Evolutionary conservation across 108 stramenopile genomes (phyloP).

Genomic region (Nitzschia palea): DNA sequence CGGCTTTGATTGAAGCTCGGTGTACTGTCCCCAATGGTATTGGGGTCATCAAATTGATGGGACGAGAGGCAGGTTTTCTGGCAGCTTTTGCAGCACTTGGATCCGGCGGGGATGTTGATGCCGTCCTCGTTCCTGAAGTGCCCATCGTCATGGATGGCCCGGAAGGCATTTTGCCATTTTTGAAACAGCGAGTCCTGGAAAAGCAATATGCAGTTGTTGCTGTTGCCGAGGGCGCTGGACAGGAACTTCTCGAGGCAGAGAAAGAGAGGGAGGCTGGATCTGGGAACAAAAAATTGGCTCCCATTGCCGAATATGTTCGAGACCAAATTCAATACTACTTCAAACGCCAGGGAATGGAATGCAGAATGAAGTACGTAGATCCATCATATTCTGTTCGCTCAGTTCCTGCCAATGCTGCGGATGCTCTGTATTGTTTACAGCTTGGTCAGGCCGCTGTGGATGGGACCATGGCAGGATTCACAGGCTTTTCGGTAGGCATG

Average conservation of each 20-base stretch:
- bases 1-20: conserved; percentile 76
- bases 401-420: conserved; percentile 82
- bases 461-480: conserved; percentile 90
- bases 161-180: conserved; percentile 71
- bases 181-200: conserved; percentile 48
- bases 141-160: conserved; percentile 79
- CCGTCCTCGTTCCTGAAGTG: conserved; percentile 88
- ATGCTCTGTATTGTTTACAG: conserved; percentile 84
- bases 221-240: conserved; percentile 50
- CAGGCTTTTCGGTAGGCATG: conserved; percentile 79
- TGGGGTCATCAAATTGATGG: conserved; percentile 87
- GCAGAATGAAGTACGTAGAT: conserved; percentile 80
- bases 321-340: conserved; percentile 20
- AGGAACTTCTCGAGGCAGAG: conserved; percentile 34
- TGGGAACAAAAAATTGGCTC: conserved; percentile 25
- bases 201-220: conserved; percentile 42
- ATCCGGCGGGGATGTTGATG: conserved; percentile 83
- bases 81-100: conserved; percentile 82
- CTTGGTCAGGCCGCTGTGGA: conserved; percentile 93
- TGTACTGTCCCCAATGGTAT: conserved; percentile 72
- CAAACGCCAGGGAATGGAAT: conserved; percentile 5
- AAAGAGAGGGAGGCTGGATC: conserved; percentile 22
- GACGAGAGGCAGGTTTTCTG: conserved; percentile 76
- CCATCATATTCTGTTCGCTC: conserved; percentile 90
- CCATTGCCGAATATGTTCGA: conserved; percentile 33